Conservation (phyloP, 768 basidiomycete species). For the Termitomyces sp. region DNA sequence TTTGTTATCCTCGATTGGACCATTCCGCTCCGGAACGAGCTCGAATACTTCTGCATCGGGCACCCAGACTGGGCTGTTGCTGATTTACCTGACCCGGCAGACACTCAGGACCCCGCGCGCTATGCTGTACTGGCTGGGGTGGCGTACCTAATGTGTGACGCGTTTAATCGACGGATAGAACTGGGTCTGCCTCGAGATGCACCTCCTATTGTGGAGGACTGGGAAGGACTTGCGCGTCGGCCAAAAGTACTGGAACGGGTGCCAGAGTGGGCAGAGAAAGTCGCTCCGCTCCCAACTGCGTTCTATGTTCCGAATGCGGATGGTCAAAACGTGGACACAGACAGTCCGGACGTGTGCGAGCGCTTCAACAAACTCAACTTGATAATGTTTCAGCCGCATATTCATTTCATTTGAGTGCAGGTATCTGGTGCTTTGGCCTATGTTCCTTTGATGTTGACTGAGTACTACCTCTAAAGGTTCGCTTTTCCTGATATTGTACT, state of each 20-base stretch:
- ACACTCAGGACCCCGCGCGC: conserved; percentile 19
- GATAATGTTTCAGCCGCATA: background rate
- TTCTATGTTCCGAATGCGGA: conserved; percentile 20
- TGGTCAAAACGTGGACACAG: background rate
- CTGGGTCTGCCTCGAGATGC: conserved; percentile 31
- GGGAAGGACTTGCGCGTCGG: conserved; percentile 25
- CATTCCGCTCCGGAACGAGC: conserved; percentile 28
- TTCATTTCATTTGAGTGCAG: background rate
- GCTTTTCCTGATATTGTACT: background rate
- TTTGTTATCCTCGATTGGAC: conserved; percentile 26
- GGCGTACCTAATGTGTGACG: conserved; percentile 25
- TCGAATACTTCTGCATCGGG: conserved; percentile 29
- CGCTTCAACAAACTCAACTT: background rate
- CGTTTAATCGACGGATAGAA: conserved; percentile 29
- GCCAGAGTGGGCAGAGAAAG: conserved; percentile 25
- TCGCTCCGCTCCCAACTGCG: conserved; percentile 14
- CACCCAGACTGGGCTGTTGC: background rate
- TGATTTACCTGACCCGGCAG: conserved; percentile 1
- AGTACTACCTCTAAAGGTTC: background rate
- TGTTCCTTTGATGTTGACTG: background rate
- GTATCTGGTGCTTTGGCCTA: background rate
- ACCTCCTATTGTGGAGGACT: conserved; percentile 30
- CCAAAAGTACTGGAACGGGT: conserved; percentile 27
- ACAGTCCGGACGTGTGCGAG: background rate
- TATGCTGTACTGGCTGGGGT: conserved; percentile 27